Base-by-base conservation (phyloP, 805 yeast species). In the Pichia eremophila region DNA sequence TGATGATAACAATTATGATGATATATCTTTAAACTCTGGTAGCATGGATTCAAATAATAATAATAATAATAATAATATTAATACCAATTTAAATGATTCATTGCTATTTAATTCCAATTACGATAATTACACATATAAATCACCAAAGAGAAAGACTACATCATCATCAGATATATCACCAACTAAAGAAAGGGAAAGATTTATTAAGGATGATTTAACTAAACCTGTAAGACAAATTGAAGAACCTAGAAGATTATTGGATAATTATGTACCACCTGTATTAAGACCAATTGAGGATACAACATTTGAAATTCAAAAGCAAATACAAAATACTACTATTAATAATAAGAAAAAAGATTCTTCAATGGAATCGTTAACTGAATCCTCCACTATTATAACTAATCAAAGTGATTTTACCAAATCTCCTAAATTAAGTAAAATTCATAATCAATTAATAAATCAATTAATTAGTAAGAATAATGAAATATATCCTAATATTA, bases 241-340 rank as follows among this genome's bases (percentile, higher is more conserved):
- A 55, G 71, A 70, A 49, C 67, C 70, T 40, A 66, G 69, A 47
- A 74, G 71, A 54, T 63, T 73, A 43, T 76, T 78, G 6, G 59
- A 73, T 49, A 45, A 49, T 31, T 69, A 73, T 55, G 62, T 72
- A 2, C 82, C 82, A 5, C 77, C 80, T 2, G 81, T 76, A 15
- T 64, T 77, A 46, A 60, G 81, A 32, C 77, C 78, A 40, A 56
- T 43, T 38, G 47, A 40, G 15, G 18, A 17, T 25, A 40, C 50
- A 28, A 43, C 36, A 12, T 10, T 43, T 19, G 10, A 42, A 8
- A 31, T 38, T 35, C 49, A 42, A 8, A 39, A 43, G 39, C 35
- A 39, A 8, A n/a, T 38, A 3, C 28, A 43, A 34, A 42, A 38
- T 25, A 19, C 28, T 28, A 12, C n/a, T n/a, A n/a, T n/a, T n/a